Conservation (phyloP, 306 rosid genomes). For the Dryas alaskensis region DNA sequence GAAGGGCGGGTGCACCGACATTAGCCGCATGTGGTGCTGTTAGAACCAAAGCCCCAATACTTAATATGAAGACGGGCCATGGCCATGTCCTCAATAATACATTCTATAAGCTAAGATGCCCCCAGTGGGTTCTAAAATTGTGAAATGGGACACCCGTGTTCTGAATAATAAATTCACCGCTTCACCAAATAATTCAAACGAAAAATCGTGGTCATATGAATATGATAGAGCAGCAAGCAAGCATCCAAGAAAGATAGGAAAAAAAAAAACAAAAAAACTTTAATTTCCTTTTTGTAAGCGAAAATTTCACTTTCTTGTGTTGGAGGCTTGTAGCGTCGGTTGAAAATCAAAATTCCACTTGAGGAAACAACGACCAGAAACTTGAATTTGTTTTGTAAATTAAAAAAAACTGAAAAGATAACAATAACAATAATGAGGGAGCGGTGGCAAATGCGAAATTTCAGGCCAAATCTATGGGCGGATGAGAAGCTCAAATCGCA, state of each 20-base stretch:
- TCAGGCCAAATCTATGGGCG: slow-evolving; percentile 13
- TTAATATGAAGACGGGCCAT: not conserved
- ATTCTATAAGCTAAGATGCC: not conserved
- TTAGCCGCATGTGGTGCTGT: not conserved
- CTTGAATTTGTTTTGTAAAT: not conserved
- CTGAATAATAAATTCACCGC: too few species aligned
- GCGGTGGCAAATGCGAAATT: slow-evolving; percentile 25
- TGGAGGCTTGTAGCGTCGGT: slow-evolving; percentile 37
- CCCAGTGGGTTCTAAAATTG: not conserved
- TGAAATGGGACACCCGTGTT: not conserved
- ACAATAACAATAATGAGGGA: not conserved
- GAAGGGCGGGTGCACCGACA: not conserved
- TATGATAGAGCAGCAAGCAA: not conserved
- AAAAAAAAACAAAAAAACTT: too few species aligned
- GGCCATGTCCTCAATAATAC: not conserved
- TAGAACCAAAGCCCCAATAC: not conserved
- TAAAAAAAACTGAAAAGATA: not conserved
- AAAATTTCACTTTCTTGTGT: slow-evolving; percentile 24
- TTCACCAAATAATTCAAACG: not conserved
- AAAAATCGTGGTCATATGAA: not conserved
- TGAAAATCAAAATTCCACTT: slow-evolving; percentile 13
- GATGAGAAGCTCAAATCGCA: not conserved
- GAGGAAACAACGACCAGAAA: slow-evolving; percentile 7
- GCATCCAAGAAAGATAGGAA: too few species aligned
- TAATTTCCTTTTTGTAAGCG: not conserved